Percentiles rank a stretch among this genome's conserved stretches.
Evolutionary conservation across 2,329 filamentous ascomycete species (phyloP).

Genomic region (Fusarium poae): DNA sequence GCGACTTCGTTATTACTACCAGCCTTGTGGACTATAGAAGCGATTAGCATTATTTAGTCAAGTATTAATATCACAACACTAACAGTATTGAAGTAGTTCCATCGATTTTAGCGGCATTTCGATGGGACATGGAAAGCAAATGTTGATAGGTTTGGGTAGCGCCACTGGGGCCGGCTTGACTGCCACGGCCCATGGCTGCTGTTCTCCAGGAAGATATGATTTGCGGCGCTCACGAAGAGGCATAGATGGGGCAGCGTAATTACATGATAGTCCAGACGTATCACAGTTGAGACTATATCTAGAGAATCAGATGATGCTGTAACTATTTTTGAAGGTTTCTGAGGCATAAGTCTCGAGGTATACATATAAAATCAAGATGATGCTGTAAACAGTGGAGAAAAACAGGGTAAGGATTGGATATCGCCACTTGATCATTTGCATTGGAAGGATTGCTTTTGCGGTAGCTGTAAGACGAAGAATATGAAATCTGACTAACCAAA

Average conservation of each 20-base stretch:
- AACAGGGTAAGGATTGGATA: too few relatives aligned
- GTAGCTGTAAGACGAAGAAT: not conserved
- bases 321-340: too few relatives aligned
- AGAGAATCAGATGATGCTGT: not conserved
- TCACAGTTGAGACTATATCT: not conserved
- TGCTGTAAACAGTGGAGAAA: not conserved
- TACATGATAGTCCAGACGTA: not conserved
- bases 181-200: not conserved
- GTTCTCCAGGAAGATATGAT: not conserved
- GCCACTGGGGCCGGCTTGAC: not conserved
- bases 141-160: not conserved
- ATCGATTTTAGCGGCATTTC: not conserved
- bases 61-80: accelerated
- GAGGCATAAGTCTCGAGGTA: too few relatives aligned
- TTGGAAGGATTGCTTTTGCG: not conserved
- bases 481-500: not conserved
- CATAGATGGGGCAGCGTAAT: not conserved
- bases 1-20: not conserved
- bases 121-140: not conserved
- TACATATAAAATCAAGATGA: too few relatives aligned
- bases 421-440: not conserved
- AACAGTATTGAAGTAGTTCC: not conserved
- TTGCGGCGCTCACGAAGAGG: not conserved
- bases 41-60: not conserved
- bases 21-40: not conserved